Conservation (phyloP, 2,329 filamentous ascomycete genomes). For the Stagonosporopsis rhizophila region DNA sequence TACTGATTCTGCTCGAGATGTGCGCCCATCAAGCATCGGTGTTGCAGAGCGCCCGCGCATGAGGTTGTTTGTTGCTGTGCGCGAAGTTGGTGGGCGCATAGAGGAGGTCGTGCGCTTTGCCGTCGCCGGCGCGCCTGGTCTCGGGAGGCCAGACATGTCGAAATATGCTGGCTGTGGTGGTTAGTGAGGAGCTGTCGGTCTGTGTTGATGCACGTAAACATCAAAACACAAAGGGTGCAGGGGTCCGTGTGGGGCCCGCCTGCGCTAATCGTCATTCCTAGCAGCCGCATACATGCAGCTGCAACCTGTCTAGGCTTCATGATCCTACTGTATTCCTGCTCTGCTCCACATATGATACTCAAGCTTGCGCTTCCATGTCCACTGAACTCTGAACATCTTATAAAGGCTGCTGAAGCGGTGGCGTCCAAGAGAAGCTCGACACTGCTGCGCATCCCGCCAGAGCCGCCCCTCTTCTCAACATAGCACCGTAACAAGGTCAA, state of each 20-base stretch:
- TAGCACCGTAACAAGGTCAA: not conserved
- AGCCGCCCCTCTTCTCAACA: constrained; percentile 4
- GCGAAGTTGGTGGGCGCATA: constrained; percentile 63
- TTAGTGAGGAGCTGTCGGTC: constrained; percentile 19
- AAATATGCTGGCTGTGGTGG: constrained; percentile 20
- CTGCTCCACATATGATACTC: constrained; percentile 6
- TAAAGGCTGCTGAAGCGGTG: not conserved
- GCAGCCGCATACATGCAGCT: not conserved
- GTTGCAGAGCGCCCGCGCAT: constrained; percentile 59
- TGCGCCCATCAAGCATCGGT: constrained; percentile 57
- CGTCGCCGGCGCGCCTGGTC: constrained; percentile 57
- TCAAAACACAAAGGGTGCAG: constrained; percentile 19
- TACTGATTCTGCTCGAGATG: constrained; percentile 75
- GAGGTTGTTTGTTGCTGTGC: constrained; percentile 53
- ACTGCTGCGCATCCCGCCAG: not conserved
- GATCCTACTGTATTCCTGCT: not conserved
- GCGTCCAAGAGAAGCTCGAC: not conserved
- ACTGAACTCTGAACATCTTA: not conserved
- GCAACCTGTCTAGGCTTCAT: not conserved
- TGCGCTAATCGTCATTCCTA: constrained; percentile 15
- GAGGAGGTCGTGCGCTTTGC: constrained; percentile 57
- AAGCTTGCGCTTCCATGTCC: not conserved
- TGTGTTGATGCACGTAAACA: constrained; percentile 27
- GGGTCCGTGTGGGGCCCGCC: constrained; percentile 12
- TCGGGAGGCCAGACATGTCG: constrained; percentile 62